Evolutionary conservation across 1,284 basidiomycete genomes (phyloP), one percentile per base, ranked within the genome.

Genomic region (Veloboletus limbatus): DNA sequence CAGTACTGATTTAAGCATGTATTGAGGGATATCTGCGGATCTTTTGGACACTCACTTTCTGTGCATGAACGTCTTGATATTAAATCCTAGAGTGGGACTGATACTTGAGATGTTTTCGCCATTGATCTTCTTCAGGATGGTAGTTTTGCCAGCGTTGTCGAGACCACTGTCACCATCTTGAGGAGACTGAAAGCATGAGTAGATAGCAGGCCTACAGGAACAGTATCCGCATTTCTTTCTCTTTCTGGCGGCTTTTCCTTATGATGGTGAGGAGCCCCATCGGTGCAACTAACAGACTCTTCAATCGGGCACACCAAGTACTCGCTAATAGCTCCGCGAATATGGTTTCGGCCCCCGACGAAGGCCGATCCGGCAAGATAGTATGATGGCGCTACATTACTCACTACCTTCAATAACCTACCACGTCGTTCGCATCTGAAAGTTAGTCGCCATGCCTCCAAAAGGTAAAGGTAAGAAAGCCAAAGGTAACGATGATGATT

Each of bases 91-190:
- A 2, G 97, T 99, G 1, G 97, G 97, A 55, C 88, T 92, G 50
- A 98, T 84, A 42, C 78, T 79, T 58, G 78, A 78, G 54, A 96
- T 91, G 64, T 96, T 88, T 69, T 97, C 93, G 21, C 83, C 86
- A 53, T 92, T 94, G 50, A 99, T 77, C 66, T 90, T 91, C 73
- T 97, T 97, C 51, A 99, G 69, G 55, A 99, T 97, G 1, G 96
- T 99, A 3, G 97, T 98, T 74, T 99, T 99, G 42, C 97, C 97
- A 1, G 95, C 95, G 66, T 99, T 99, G 69, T 99, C 97, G 13
- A 99, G 81, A n/a, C 97, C 96, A 40, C 94, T 97, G 65, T 40
- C 38, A 35, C 46, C 28, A 33, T 28, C 43, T 48, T 55, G 52
- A 53, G 48, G 50, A 56, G 52, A 39, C 18, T 40, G 37, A 42